phyloP scores from a whole-genome alignment of 345 rosid species.

The Camelina laxa region DNA sequence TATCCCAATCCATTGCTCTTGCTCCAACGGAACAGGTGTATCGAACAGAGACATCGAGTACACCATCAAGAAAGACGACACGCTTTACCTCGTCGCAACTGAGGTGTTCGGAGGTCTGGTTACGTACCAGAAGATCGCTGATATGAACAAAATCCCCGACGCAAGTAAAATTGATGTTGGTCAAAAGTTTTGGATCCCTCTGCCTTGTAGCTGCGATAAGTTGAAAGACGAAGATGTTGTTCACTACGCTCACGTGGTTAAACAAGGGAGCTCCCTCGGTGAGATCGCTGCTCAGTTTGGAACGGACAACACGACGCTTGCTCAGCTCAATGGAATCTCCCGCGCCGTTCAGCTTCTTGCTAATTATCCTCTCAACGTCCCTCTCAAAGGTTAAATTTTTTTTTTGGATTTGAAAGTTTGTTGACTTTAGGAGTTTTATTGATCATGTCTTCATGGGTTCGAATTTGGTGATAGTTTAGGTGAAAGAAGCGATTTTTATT shows the following conservation, averaged over 20 bases:
- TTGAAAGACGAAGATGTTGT: slow-evolving; percentile 51
- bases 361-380: slow-evolving; percentile 55
- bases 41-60: slow-evolving; percentile 53
- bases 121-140: slow-evolving; percentile 42
- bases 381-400: slow-evolving; percentile 55
- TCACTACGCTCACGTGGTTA: slow-evolving; percentile 67
- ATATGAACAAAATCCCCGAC: slow-evolving; percentile 43
- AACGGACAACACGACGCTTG: slow-evolving; percentile 43
- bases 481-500: too few relatives aligned
- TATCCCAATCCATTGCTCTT: slow-evolving; percentile 67
- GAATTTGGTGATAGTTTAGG: background rate
- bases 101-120: slow-evolving; percentile 46
- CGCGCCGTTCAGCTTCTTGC: slow-evolving; percentile 45
- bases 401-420: slow-evolving; percentile 8
- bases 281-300: slow-evolving; percentile 56
- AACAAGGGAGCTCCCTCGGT: slow-evolving; percentile 48
- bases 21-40: slow-evolving; percentile 61
- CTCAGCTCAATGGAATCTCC: slow-evolving; percentile 52
- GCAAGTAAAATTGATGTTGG: slow-evolving; percentile 36
- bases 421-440: slow-evolving; percentile 13
- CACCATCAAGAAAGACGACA: slow-evolving; percentile 51
- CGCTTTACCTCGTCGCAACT: slow-evolving; percentile 49
- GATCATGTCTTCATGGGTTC: slow-evolving; percentile 1
- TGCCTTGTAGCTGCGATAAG: slow-evolving; percentile 71
- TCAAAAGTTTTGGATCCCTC: slow-evolving; percentile 59